Conservation (phyloP, 163 green algal species). For the Trebouxiophyceae sp. region DNA sequence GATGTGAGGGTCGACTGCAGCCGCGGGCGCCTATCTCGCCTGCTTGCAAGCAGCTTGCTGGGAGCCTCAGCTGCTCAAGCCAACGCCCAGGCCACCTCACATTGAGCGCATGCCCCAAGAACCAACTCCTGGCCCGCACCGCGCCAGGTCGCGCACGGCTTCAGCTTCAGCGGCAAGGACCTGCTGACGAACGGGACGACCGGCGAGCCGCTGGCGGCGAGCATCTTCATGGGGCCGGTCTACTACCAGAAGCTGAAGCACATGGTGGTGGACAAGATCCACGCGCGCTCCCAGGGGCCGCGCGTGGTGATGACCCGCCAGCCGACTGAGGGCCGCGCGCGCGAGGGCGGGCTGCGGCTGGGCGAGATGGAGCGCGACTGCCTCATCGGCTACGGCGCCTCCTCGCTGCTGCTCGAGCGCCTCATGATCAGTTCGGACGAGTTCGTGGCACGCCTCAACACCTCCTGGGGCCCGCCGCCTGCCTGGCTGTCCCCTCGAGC, state of each 20-base stretch:
- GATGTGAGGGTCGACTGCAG: too few species aligned
- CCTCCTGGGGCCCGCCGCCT: too few species aligned
- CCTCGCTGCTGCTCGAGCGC: conserved; percentile 93
- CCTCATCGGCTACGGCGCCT: conserved; percentile 80
- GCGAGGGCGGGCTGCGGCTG: conserved; percentile 91
- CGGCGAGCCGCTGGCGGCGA: conserved; percentile 53
- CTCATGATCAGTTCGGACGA: conserved; percentile 95
- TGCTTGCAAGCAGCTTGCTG: too few species aligned
- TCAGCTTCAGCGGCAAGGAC: conserved; percentile 96
- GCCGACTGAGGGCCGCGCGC: conserved; percentile 87
- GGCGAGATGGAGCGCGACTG: conserved; percentile 99
- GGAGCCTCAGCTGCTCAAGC: too few species aligned
- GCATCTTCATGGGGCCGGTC: conserved; percentile 98
- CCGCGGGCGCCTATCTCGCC: too few species aligned
- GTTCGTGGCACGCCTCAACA: conserved; percentile 75
- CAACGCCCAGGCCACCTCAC: too few species aligned
- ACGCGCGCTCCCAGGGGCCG: conserved; percentile 81
- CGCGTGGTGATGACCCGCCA: conserved; percentile 94
- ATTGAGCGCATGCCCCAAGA: too few species aligned
- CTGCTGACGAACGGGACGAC: conserved; percentile 87
- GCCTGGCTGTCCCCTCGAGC: too few species aligned
- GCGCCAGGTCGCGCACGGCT: conserved; percentile 76
- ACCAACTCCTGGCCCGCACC: too few species aligned
- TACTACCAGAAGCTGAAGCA: conserved; percentile 99
- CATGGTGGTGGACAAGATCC: conserved; percentile 99